Evolutionary conservation across 2,329 filamentous ascomycete species (phyloP).

Genomic region (Phialophora tarda): DNA sequence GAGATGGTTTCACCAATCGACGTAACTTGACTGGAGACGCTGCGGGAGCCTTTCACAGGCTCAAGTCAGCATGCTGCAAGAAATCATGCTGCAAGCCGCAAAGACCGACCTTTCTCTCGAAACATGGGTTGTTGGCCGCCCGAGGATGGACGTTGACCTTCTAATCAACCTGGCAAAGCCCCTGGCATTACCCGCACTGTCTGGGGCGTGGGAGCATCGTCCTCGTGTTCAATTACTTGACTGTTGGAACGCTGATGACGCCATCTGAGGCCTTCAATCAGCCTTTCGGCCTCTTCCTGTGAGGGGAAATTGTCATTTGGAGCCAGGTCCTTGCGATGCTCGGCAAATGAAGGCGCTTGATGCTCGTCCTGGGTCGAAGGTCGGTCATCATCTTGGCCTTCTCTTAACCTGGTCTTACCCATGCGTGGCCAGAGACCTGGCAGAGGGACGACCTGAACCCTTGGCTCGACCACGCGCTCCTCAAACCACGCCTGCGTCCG

Average conservation of each 20-base stretch:
- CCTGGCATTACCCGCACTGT: conserved; percentile 30
- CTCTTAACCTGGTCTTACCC: conserved; percentile 54
- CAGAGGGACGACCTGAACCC: conserved; percentile 68
- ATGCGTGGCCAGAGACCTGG: conserved; percentile 68
- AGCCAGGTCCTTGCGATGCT: conserved; percentile 20
- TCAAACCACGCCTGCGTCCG: conserved; percentile 71
- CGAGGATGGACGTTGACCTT: neutral
- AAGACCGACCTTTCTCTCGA: neutral
- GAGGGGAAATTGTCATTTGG: conserved; percentile 39
- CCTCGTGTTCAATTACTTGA: conserved; percentile 35
- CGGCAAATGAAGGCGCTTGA: conserved; percentile 26
- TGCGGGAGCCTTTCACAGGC: too few species aligned
- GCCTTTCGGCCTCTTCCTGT: conserved; percentile 38
- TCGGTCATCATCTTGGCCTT: conserved; percentile 44
- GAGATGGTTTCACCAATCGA: conserved; percentile 24
- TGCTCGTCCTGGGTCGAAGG: conserved; percentile 36
- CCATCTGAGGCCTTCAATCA: conserved; percentile 34
- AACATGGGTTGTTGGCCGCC: neutral
- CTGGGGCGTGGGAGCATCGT: conserved; percentile 29
- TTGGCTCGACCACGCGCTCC: conserved; percentile 68
- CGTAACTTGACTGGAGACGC: neutral
- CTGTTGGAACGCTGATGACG: conserved; percentile 33
- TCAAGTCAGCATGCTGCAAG: neutral
- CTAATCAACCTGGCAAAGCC: conserved; percentile 30
- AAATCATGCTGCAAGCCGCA: neutral